These are phyloP conservation scores for Candida loeiensis DNA, from an alignment of 805 yeast species.

Conservation along the genomic window DNA sequence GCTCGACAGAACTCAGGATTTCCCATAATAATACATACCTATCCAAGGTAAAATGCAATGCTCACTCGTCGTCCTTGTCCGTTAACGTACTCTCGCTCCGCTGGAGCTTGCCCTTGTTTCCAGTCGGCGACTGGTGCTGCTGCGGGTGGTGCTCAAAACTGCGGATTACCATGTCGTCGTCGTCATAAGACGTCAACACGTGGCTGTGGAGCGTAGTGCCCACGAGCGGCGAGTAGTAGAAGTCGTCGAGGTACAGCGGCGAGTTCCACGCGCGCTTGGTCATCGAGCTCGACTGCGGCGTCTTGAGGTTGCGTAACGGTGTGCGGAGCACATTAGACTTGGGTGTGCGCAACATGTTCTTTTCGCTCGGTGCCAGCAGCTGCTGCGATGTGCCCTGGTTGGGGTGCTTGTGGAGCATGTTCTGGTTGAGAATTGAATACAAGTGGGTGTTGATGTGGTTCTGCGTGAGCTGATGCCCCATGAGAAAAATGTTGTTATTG, in stretches of 20 bases:
- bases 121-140: conserved; percentile 13
- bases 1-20: background rate
- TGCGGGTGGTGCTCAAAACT: conserved; percentile 31
- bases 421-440: conserved; percentile 12
- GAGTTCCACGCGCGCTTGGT: conserved; percentile 59
- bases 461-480: conserved; percentile 5
- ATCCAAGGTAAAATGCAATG: conserved; percentile 5
- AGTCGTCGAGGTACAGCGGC: conserved; percentile 65
- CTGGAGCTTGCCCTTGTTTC: conserved; percentile 5
- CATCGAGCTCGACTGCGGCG: conserved; percentile 43
- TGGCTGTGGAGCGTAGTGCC: conserved; percentile 6
- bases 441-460: conserved; percentile 9
- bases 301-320: conserved; percentile 33
- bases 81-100: conserved; percentile 9
- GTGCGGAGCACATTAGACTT: conserved; percentile 29
- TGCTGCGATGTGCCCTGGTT: conserved; percentile 4
- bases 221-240: conserved; percentile 46
- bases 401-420: conserved; percentile 17
- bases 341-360: conserved; percentile 21
- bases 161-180: conserved; percentile 43
- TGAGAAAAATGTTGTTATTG: conserved; percentile 11
- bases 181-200: conserved; percentile 39
- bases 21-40: conserved; percentile 4
- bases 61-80: conserved; percentile 10
- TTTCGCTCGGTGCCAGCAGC: conserved; percentile 1